A percentile compares a stretch with the other conserved stretches of the same genome.
Evolutionary conservation across 1,284 basidiomycete genomes (phyloP).

Genomic region (Neonothopanus nambi): DNA sequence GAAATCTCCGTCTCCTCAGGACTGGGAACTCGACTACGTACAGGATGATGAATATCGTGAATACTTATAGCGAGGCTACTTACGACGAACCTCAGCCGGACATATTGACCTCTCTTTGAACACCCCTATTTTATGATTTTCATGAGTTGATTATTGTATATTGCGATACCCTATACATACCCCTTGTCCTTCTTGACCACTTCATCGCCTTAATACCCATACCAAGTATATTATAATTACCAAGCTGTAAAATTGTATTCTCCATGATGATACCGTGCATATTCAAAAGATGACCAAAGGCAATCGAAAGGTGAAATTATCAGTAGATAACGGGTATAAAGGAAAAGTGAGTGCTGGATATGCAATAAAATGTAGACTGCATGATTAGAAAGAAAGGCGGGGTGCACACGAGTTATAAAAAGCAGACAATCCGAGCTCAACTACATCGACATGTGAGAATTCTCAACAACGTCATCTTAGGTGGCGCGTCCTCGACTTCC

Average conservation of each 20-base stretch:
- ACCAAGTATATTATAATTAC: not conserved
- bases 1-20: too few relatives aligned
- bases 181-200: not conserved
- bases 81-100: too few relatives aligned
- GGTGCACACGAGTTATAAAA: slow-evolving; percentile 17
- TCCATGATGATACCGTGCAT: slow-evolving; percentile 9
- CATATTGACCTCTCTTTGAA: too few relatives aligned
- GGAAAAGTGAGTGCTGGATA: slow-evolving; percentile 24
- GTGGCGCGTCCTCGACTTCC: slow-evolving; percentile 52
- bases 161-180: too few relatives aligned
- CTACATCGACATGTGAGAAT: slow-evolving; percentile 79
- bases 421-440: slow-evolving; percentile 28
- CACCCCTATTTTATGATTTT: too few relatives aligned
- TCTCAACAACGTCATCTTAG: slow-evolving; percentile 59
- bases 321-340: slow-evolving; percentile 30
- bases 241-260: slow-evolving; percentile 12
- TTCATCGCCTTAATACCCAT: not conserved
- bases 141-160: too few relatives aligned
- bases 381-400: slow-evolving; percentile 23
- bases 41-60: slow-evolving; percentile 14
- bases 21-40: slow-evolving; percentile 19
- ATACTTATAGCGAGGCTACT: too few relatives aligned
- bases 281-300: slow-evolving; percentile 11
- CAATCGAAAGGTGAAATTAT: slow-evolving; percentile 21
- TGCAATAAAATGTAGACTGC: slow-evolving; percentile 22